Evolutionary conservation across 177 flowering plant species (phyloP).

Genomic region (Vitis hybrid): DNA sequence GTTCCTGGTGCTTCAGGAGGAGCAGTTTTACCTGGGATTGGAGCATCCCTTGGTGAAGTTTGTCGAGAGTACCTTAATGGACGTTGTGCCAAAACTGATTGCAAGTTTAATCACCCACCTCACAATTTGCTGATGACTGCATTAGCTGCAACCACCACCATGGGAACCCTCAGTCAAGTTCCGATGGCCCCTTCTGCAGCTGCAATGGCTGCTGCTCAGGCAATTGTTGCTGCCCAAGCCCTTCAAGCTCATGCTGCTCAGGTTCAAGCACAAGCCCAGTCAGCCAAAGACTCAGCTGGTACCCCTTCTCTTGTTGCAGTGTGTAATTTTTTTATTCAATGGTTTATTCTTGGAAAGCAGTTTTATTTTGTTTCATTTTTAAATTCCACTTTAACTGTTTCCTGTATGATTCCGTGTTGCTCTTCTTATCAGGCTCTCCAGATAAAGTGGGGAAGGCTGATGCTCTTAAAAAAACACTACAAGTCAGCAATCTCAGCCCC

Average conservation of each 20-base stretch:
- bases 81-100: conserved; percentile 75
- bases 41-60: conserved; percentile 90
- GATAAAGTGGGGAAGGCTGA: conserved; percentile 63
- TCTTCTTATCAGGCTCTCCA: conserved; percentile 41
- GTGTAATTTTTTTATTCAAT: no score
- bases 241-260: conserved; percentile 98
- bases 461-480: conserved; percentile 72
- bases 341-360: no score
- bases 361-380: background rate
- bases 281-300: conserved; percentile 70
- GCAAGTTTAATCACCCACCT: conserved; percentile 90
- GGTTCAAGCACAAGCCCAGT: conserved; percentile 72
- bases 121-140: conserved; percentile 90
- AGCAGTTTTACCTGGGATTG: conserved; percentile 89
- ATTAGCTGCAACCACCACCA: conserved; percentile 70
- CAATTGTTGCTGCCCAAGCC: conserved; percentile 97
- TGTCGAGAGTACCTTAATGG: conserved; percentile 91
- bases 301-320: conserved; percentile 3
- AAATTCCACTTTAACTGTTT: background rate
- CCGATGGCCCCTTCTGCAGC: conserved; percentile 99
- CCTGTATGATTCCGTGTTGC: background rate
- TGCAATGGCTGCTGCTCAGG: conserved; percentile 99
- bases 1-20: conserved; percentile 88
- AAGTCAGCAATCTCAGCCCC: conserved; percentile 96
- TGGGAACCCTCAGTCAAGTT: conserved; percentile 91